Evolutionary conservation across 768 basidiomycete genomes (phyloP).

Genomic region (Amanita molliuscula): DNA sequence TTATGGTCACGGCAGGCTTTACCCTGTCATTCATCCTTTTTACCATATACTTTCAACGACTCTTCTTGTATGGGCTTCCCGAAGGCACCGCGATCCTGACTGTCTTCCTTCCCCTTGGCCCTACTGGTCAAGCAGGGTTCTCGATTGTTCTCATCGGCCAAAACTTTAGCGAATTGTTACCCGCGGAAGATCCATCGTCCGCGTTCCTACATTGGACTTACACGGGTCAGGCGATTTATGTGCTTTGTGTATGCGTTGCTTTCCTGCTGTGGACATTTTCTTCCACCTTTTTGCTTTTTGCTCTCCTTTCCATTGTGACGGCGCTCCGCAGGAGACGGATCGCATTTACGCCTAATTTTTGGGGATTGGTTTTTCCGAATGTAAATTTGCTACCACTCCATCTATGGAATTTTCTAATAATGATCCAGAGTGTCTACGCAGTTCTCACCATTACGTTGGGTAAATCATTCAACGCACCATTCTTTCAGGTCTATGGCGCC

Average conservation of each 20-base stretch:
- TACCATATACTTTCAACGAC: slow-evolving; percentile 49
- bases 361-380: slow-evolving; percentile 68
- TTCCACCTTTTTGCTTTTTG: slow-evolving; percentile 53
- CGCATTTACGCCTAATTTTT: slow-evolving; percentile 47
- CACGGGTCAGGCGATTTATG: slow-evolving; percentile 28
- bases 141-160: slow-evolving; percentile 47
- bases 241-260: slow-evolving; percentile 34
- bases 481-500: slow-evolving; percentile 49
- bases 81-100: slow-evolving; percentile 38
- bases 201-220: slow-evolving; percentile 22
- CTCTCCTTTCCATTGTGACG: slow-evolving; percentile 36
- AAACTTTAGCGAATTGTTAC: slow-evolving; percentile 27
- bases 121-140: slow-evolving; percentile 58
- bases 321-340: slow-evolving; percentile 29
- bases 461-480: slow-evolving; percentile 35
- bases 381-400: slow-evolving; percentile 17
- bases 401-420: neutral
- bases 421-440: slow-evolving; percentile 49
- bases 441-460: slow-evolving; percentile 49
- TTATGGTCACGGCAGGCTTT: slow-evolving; percentile 46
- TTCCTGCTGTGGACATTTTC: slow-evolving; percentile 54
- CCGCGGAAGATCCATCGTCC: slow-evolving; percentile 20
- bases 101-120: slow-evolving; percentile 66
- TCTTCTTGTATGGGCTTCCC: slow-evolving; percentile 47
- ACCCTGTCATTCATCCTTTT: slow-evolving; percentile 57